Evolutionary conservation across 78 protist genomes (phyloP), one percentile per base, ranked within the genome.

Genomic region (Capsaspora owczarzaki): DNA sequence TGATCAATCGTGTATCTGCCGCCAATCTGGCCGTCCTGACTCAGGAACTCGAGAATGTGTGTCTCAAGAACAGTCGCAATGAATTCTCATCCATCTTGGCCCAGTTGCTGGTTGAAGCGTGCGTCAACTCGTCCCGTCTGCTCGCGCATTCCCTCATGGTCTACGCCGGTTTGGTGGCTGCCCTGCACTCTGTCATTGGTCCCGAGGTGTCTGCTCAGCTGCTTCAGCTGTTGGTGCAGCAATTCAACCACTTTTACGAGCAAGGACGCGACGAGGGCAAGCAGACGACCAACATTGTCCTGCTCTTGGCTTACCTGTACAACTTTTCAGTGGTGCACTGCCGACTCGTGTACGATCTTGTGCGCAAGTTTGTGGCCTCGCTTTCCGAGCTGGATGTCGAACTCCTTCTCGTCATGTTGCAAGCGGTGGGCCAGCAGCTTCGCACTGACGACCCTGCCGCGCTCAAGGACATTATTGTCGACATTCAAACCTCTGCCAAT

Each of bases 391-490:
- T 4, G 23, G 82, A 79, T 31, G 41, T 79, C 35, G 82, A 79
- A 27, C 61, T 79, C 56, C 14, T 79, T 14, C 22, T 42, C n/a
- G 33, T 27, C 25, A 4, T 63, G 31, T 56, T 79, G n/a, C 41
- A 79, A 31, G 37, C 31, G 0, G 74, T 29, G 40, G 82, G 82
- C 3, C 35, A 3, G 27, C 10, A 10, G 20, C 41, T 79, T 53
- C 82, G 82, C 42, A 37, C 29, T 16, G 82, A 79, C 61, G 82
- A 79, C 0, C 82, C 82, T 1, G 75, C 74, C 16, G 61, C 20
- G n/a, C 71, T 79, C 43, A 60, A 61, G 10, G 82, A 61, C 40
- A 33, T 63, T 29, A 79, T 63, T 27, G 56, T 63, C 70, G 43
- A 10, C 10, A 29, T 44, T 20, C 51, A 72, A 31, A 20, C 70